Evolutionary conservation across 768 basidiomycete genomes (phyloP), one percentile per base, ranked within the genome.

Genomic region (Lentinula lateritia): DNA sequence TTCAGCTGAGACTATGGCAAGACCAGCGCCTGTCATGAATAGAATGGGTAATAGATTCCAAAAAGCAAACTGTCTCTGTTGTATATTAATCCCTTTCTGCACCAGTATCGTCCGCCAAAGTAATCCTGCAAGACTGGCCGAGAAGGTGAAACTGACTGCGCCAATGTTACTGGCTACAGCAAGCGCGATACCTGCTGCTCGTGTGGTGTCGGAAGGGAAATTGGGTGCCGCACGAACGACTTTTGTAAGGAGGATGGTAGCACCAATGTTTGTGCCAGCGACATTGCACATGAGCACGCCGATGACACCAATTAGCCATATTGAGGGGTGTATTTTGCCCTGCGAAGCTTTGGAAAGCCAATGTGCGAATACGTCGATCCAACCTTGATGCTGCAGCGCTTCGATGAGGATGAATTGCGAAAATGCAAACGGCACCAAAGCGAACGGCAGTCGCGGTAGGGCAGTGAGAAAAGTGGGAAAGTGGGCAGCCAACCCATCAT

Each of bases 371-470:
- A 95, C 79, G 12, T 84, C 79, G 8, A 96, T 92, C 94, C 95
- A 98, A 32, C 93, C 93, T 62, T 88, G 86, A 63, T 85, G 80
- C 12, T 86, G 80, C 6, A 98, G 81, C 0, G 82, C 90, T 69
- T 95, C 90, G 61, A 96, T 92, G 61, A 98, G 84, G 65, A 98
- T 93, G 75, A 98, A 98, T 73, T 95, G 93, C 0, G 90, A 88
- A 70, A 98, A 94, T 0, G 94, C 92, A 69, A 98, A 98, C 0
- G 93, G 93, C 15, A 97, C 76, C 6, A 97, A 84, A 12, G 85
- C 81, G 62, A 94, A 85, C 0, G 94, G 95, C 0, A 95, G 78
- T 18, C 88, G 83, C 0, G 84, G 80, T 20, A 87, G 74, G 20
- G 86, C 83, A 9, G 82, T 83, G 70, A 81, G 78, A 63, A 89